Conservation (phyloP, 352 stramenopile genomes). For the Phytophthora colocasiae region DNA sequence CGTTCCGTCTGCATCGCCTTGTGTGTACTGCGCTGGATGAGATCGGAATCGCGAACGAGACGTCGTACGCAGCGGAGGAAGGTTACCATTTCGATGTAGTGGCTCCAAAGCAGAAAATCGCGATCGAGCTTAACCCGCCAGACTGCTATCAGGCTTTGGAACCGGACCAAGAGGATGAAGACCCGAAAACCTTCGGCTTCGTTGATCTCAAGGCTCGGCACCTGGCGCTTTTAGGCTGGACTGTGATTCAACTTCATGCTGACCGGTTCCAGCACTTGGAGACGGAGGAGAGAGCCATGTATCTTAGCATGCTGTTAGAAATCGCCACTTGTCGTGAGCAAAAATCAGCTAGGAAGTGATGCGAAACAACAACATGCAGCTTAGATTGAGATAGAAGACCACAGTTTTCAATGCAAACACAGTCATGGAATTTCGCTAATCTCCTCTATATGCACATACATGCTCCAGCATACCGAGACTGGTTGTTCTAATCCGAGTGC, state of each 20-base stretch:
- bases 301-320: constrained; percentile 77
- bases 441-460: constrained; percentile 20
- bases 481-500: constrained; percentile 28
- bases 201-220: constrained; percentile 75
- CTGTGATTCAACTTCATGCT: constrained; percentile 68
- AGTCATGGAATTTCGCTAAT: constrained; percentile 25
- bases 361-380: background rate
- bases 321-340: constrained; percentile 51
- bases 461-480: background rate
- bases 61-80: constrained; percentile 33
- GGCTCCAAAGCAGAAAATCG: constrained; percentile 57
- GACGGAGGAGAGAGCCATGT: constrained; percentile 57
- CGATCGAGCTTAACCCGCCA: constrained; percentile 68
- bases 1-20: constrained; percentile 66
- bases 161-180: constrained; percentile 37
- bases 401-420: constrained; percentile 15
- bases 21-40: constrained; percentile 63
- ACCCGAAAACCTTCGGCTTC: constrained; percentile 57
- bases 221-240: constrained; percentile 68
- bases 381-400: constrained; percentile 22
- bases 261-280: constrained; percentile 62
- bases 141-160: constrained; percentile 60
- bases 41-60: constrained; percentile 55
- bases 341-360: constrained; percentile 25
- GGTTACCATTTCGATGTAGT: constrained; percentile 72